Conservation (phyloP, 2,329 filamentous ascomycete genomes). For the Nemania abortiva region DNA sequence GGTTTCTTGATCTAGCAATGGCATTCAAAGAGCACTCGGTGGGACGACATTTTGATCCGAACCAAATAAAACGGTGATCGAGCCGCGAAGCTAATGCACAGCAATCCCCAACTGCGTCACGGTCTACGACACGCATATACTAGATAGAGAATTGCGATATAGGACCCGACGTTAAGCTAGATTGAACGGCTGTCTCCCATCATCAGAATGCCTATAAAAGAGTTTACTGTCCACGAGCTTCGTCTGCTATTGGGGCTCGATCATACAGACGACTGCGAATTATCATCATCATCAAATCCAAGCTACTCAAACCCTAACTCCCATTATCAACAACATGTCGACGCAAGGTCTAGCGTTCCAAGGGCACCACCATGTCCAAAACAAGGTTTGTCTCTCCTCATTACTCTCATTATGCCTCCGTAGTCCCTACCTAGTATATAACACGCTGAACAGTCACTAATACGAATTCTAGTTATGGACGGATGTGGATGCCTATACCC, state of each 20-base stretch:
- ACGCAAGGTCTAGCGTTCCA: constrained; percentile 32
- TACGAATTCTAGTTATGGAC: constrained; percentile 32
- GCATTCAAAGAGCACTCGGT: neutral
- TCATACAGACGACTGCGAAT: constrained; percentile 29
- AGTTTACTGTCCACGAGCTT: constrained; percentile 34
- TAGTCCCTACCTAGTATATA: neutral
- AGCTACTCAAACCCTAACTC: neutral
- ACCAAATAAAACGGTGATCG: neutral
- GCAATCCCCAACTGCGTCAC: constrained; percentile 1
- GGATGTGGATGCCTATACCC: constrained; percentile 34
- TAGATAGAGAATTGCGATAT: neutral
- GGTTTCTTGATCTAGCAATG: constrained; percentile 13
- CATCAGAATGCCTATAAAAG: constrained; percentile 38
- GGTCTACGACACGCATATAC: neutral
- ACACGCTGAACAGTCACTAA: constrained; percentile 2
- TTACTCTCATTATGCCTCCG: neutral
- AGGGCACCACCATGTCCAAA: constrained; percentile 24
- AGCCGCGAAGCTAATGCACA: constrained; percentile 24
- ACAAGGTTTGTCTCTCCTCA: constrained; percentile 23
- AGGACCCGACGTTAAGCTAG: neutral
- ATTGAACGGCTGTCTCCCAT: neutral
- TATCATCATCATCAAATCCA: constrained; percentile 6
- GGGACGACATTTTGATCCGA: neutral
- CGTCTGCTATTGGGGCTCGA: constrained; percentile 31
- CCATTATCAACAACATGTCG: constrained; percentile 34